phyloP scores from a whole-genome alignment of 305 asterid species.

The Nicotiana rustica region DNA sequence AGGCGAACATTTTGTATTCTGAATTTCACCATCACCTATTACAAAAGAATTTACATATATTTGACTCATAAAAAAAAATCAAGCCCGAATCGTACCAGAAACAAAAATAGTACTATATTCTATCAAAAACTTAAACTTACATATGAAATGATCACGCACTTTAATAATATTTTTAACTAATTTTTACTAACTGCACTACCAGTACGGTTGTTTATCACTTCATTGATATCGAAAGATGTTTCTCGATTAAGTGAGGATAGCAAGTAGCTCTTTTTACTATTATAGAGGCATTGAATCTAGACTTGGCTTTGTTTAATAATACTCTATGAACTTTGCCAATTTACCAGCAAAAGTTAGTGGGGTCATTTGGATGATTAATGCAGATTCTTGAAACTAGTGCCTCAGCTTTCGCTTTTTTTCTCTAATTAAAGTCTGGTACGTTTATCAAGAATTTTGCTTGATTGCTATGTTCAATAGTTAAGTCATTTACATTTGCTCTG shows the following conservation, averaged over 20 bases:
- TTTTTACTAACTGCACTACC: background rate
- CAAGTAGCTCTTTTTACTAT: conserved; percentile 32
- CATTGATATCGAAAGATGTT: conserved; percentile 1
- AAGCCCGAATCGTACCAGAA: background rate
- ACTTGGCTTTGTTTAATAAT: conserved; percentile 39
- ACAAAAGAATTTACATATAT: too few relatives aligned
- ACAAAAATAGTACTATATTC: too few relatives aligned
- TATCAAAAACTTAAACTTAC: background rate
- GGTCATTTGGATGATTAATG: background rate
- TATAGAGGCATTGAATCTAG: conserved; percentile 52
- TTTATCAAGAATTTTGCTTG: conserved; percentile 6
- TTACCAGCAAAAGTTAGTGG: conserved; percentile 38
- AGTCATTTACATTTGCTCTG: background rate
- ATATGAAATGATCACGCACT: background rate
- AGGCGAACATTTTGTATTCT: background rate
- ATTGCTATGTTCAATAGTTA: background rate
- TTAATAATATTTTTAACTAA: background rate
- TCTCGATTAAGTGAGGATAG: background rate
- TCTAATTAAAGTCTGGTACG: background rate
- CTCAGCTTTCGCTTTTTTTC: background rate
- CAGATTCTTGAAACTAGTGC: conserved; percentile 30
- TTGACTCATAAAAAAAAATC: background rate
- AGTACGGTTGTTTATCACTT: background rate
- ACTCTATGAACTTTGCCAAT: conserved; percentile 32
- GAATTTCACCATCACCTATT: too few relatives aligned